Base-by-base conservation (phyloP, 345 rosid genomes). In the Citrus inodora region DNA sequence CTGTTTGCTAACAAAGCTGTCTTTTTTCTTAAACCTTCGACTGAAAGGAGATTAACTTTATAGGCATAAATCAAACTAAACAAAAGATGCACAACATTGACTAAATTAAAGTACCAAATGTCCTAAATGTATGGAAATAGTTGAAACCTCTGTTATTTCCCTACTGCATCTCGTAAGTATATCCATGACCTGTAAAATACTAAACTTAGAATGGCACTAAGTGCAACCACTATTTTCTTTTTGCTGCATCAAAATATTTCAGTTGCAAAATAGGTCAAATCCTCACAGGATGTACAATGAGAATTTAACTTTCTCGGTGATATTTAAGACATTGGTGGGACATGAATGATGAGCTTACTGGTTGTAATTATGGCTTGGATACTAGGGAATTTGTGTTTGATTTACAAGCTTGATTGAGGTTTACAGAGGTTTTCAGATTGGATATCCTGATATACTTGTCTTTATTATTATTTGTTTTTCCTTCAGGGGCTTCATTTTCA, bases 401-500 rank as follows among this genome's bases (percentile, higher is more conserved):
- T 64, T 75, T 7, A 40, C 63, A 21, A 75, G 48, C 48, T 75
- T 65, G 78, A 21, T 65, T n/a, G 61, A 75, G 63, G 32, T 21
- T 48, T 21, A 75, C 56, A 16, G 24, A 70, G 67, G 46, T 68
- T 58, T 38, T 59, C 58, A 28, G 70, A 53, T 62, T 67, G 27
- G 58, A 24, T 77, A 58, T 80, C 58, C 25, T 42, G 42, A 63
- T 67, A 33, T 32, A 25, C 4, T 75, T 75, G 11, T 67, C 4
- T 71, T 66, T 24, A 46, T 69, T 71, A 63, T 58, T 69, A 63
- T 73, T 11, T 35, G 65, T 71, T 73, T 16, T 59, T 38, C 11
- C 22, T 82, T 76, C 10, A 37, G 35, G 79, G 9, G 30, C 70
- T 38, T 76, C 30, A 35, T 53, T 56, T 66, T 81, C 71, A 67